Conservation (phyloP, 2,329 filamentous ascomycete genomes). For the Colletotrichum euphorbiae region DNA sequence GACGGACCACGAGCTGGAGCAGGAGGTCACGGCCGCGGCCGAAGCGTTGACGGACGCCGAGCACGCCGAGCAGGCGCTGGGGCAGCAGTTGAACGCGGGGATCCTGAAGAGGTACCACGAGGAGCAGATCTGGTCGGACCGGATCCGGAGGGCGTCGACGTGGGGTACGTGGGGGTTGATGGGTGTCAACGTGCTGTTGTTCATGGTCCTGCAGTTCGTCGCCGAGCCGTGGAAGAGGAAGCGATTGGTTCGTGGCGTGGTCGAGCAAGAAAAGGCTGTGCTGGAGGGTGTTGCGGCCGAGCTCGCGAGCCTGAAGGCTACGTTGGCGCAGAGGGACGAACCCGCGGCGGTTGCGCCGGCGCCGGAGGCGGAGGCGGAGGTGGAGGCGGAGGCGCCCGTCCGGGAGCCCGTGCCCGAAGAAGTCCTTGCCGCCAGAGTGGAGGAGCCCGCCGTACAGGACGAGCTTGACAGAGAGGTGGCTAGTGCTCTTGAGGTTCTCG, state of each 20-base stretch:
- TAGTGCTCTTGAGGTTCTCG: conserved; percentile 15
- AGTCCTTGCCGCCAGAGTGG: background rate
- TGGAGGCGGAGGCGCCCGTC: conserved; percentile 30
- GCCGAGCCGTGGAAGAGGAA: conserved; percentile 92
- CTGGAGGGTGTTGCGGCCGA: conserved; percentile 61
- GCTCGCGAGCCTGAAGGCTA: conserved; percentile 50
- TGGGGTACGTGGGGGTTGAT: conserved; percentile 99
- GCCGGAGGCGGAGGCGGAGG: conserved; percentile 29
- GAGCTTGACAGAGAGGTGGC: conserved; percentile 32
- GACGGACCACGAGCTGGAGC: conserved; percentile 92
- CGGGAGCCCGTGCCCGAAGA: conserved; percentile 6
- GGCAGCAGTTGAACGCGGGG: conserved; percentile 79
- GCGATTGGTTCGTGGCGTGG: conserved; percentile 84
- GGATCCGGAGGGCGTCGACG: conserved; percentile 94
- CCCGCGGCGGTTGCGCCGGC: conserved; percentile 39
- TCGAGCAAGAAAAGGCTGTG: conserved; percentile 77
- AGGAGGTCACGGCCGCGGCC: conserved; percentile 79
- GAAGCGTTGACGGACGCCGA: conserved; percentile 81
- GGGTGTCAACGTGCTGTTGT: conserved; percentile 93
- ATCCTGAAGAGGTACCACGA: conserved; percentile 96
- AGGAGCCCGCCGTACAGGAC: conserved; percentile 33
- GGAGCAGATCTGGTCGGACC: conserved; percentile 99
- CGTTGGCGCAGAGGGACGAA: conserved; percentile 42
- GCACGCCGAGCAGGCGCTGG: conserved; percentile 80
- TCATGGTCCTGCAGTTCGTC: conserved; percentile 86